These are phyloP conservation scores for Apiospora pterosperma DNA, from an alignment of 2,329 filamentous ascomycete species.

Conservation along the genomic window DNA sequence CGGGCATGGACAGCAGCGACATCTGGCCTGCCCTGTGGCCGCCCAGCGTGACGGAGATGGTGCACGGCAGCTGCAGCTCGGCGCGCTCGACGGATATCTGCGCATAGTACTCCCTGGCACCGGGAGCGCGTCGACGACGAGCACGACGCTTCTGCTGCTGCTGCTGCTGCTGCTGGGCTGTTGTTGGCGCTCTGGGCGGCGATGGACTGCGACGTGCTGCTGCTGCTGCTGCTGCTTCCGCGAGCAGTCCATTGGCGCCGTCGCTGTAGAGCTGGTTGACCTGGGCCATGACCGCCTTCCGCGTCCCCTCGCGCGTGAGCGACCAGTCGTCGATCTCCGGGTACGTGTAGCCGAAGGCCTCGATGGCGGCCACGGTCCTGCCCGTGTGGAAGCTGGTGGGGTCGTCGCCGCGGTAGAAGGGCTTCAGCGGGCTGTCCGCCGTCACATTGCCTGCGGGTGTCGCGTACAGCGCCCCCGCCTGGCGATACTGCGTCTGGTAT, in stretches of 20 bases:
- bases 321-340: constrained; percentile 42
- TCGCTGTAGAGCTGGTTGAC: constrained; percentile 50
- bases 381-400: constrained; percentile 38
- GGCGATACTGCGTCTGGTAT: constrained; percentile 22
- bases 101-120: constrained; percentile 30
- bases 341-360: constrained; percentile 39
- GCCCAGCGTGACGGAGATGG: constrained; percentile 31
- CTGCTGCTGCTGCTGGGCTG: not conserved
- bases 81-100: constrained; percentile 33
- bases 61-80: constrained; percentile 34
- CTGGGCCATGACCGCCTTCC: constrained; percentile 58
- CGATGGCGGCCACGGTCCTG: constrained; percentile 23
- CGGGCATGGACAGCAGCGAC: constrained; percentile 35
- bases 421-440: constrained; percentile 43
- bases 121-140: not conserved
- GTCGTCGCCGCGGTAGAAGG: constrained; percentile 41
- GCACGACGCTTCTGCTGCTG: not conserved
- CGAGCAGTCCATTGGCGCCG: not conserved
- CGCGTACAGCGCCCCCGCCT: constrained; percentile 33
- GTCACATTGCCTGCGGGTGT: constrained; percentile 39
- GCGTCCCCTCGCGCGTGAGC: constrained; percentile 55
- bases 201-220: too few relatives aligned
- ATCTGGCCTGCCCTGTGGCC: constrained; percentile 27
- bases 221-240: not conserved
- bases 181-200: too few relatives aligned